A percentile compares a stretch with the other conserved stretches of the same genome.
Conservation (phyloP, 139 green algal species). For the Coccomyxa sp. region DNA sequence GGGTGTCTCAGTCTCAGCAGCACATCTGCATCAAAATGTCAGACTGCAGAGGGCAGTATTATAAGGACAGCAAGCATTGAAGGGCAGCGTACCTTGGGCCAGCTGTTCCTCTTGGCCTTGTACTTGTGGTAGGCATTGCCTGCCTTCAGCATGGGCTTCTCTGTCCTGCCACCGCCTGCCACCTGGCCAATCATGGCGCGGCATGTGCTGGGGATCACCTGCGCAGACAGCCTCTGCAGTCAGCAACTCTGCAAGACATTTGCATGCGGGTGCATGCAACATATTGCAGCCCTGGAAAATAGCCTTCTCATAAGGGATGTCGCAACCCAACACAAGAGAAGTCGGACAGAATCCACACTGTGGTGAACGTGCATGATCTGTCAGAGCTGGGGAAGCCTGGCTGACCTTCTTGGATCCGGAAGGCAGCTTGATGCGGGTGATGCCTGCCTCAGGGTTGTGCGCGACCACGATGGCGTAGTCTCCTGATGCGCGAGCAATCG, state of each 20-base stretch:
- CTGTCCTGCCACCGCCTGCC: slow-evolving; percentile 93
- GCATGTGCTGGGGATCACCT: slow-evolving; percentile 87
- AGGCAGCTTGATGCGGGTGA: slow-evolving; percentile 98
- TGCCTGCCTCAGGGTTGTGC: slow-evolving; percentile 96
- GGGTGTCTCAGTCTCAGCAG: not conserved
- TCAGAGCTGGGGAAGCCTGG: not conserved
- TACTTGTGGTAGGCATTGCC: slow-evolving; percentile 95
- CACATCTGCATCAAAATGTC: not conserved
- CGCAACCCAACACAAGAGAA: no score
- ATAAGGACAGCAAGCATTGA: not conserved
- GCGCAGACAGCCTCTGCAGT: slow-evolving; percentile 1
- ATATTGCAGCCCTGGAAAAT: no score
- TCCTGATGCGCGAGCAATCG: slow-evolving; percentile 87
- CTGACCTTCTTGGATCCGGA: slow-evolving; percentile 95
- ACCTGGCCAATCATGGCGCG: slow-evolving; percentile 96
- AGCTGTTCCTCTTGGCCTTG: slow-evolving; percentile 94
- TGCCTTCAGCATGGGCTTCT: slow-evolving; percentile 99
- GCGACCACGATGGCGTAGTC: slow-evolving; percentile 98
- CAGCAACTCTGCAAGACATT: no score
- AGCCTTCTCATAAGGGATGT: no score
- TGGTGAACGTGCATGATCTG: no score
- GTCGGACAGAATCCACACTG: no score
- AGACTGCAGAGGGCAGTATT: not conserved
- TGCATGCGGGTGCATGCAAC: no score
- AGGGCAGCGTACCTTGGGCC: slow-evolving; percentile 52